phyloP scores from a whole-genome alignment of 108 stramenopile genomes.

The Skeletonema potamos region DNA sequence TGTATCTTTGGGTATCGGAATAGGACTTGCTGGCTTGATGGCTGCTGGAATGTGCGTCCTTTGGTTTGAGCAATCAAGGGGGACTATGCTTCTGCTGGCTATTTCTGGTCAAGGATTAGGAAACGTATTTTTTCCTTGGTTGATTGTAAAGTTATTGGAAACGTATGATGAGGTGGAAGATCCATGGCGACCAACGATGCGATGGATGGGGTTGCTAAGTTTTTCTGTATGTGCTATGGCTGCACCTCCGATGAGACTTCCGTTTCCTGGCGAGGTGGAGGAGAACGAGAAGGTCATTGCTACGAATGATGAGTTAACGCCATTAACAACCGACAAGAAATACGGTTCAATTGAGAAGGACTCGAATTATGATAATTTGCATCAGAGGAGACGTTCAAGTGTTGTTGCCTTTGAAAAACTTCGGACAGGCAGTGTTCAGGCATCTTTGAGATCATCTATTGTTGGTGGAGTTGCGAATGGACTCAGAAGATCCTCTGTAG shows the following conservation, averaged over 20 bases:
- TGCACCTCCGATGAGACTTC: conserved; percentile 3
- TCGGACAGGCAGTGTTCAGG: not conserved
- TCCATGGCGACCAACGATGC: conserved; percentile 14
- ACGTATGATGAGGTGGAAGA: not conserved
- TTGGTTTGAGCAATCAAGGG: not conserved
- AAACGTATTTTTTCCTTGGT: conserved; percentile 14
- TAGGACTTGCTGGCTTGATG: not conserved
- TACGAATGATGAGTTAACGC: not conserved
- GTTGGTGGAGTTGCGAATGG: not conserved
- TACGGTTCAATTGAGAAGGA: not conserved
- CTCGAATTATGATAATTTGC: not conserved
- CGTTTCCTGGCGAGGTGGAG: conserved; percentile 8
- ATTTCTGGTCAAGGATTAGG: conserved; percentile 5
- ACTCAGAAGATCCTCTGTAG: not conserved
- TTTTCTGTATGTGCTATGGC: not conserved
- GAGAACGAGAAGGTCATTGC: not conserved
- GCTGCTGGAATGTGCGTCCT: not conserved
- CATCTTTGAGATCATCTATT: not conserved
- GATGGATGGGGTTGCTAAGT: not conserved
- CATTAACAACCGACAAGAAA: not conserved
- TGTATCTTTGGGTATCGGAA: not conserved
- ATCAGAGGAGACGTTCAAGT: not conserved
- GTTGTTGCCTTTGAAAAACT: not conserved
- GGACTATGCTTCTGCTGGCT: conserved; percentile 1
- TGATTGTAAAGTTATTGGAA: not conserved